Percentiles rank a stretch among this genome's conserved stretches.
These are phyloP conservation scores for Cercospora nicotianae DNA, from an alignment of 2,329 filamentous ascomycete species.

Conservation along the genomic window DNA sequence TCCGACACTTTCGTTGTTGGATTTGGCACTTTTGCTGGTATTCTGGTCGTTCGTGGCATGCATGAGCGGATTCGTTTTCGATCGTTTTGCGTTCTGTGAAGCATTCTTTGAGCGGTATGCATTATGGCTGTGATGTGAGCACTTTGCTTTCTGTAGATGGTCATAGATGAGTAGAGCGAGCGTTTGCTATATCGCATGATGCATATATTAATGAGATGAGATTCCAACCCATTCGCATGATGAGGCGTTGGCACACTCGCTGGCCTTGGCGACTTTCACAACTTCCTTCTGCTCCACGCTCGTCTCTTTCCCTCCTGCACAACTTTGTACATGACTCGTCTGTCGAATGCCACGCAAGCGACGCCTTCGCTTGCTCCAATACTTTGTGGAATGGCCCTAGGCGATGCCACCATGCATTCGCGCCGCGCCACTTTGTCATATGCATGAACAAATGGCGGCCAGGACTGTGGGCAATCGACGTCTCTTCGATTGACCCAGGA, in stretches of 20 bases:
- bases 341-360: neutral
- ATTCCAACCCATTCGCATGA: too few relatives aligned
- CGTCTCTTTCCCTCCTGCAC: neutral
- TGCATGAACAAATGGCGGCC: neutral
- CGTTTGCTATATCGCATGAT: neutral
- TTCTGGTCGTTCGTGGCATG: neutral
- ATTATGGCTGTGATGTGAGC: neutral
- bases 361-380: neutral
- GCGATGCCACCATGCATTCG: neutral
- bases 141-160: neutral
- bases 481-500: neutral
- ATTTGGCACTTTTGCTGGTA: neutral
- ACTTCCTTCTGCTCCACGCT: too few relatives aligned
- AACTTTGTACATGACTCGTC: neutral
- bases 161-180: neutral
- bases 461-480: neutral
- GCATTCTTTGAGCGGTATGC: neutral
- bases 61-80: slow-evolving; percentile 1
- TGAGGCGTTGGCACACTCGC: too few relatives aligned
- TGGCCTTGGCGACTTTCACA: neutral
- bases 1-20: neutral
- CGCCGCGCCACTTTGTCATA: neutral
- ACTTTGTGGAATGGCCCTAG: neutral
- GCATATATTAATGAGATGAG: neutral
- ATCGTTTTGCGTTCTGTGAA: neutral